phyloP scores from a whole-genome alignment of 2,329 filamentous ascomycete genomes.

The Fusarium cyanostomum region DNA sequence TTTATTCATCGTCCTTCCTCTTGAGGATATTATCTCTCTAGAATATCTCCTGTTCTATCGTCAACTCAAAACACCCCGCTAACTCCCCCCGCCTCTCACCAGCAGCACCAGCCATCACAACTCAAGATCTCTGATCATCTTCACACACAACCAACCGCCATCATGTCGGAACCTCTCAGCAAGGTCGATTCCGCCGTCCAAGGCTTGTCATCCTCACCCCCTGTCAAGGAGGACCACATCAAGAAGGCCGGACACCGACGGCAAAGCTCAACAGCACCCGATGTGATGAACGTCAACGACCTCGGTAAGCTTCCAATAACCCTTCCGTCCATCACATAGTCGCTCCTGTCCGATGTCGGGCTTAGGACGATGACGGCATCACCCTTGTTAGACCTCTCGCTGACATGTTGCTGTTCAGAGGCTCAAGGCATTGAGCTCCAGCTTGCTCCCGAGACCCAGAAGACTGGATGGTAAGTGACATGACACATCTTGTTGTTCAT shows the following conservation, averaged over 20 bases:
- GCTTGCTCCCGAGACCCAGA: slow-evolving; percentile 84
- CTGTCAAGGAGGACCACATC: slow-evolving; percentile 60
- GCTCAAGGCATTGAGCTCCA: slow-evolving; percentile 75
- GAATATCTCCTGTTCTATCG: slow-evolving; percentile 2
- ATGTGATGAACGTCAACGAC: slow-evolving; percentile 80
- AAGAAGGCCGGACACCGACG: slow-evolving; percentile 68
- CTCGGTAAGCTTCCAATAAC: slow-evolving; percentile 70
- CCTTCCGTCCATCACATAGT: slow-evolving; percentile 2
- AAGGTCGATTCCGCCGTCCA: slow-evolving; percentile 94
- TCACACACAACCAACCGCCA: slow-evolving; percentile 35
- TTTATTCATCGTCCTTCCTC: neutral
- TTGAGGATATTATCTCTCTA: neutral
- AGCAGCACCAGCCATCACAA: slow-evolving; percentile 30
- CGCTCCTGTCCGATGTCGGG: slow-evolving; percentile 22
- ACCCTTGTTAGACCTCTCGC: neutral
- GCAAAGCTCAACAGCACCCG: slow-evolving; percentile 76
- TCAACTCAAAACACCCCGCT: slow-evolving; percentile 11
- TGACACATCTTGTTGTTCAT: neutral
- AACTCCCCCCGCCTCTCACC: slow-evolving; percentile 2
- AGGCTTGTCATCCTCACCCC: slow-evolving; percentile 74
- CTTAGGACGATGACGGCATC: neutral
- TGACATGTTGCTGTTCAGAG: slow-evolving; percentile 61
- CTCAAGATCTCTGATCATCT: slow-evolving; percentile 37
- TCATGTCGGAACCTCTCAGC: slow-evolving; percentile 68
- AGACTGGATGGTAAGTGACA: slow-evolving; percentile 80